Evolutionary conservation across 805 yeast genomes (phyloP), one percentile per base, ranked within the genome.

Genomic region (Barnettozyma wickerhamii): DNA sequence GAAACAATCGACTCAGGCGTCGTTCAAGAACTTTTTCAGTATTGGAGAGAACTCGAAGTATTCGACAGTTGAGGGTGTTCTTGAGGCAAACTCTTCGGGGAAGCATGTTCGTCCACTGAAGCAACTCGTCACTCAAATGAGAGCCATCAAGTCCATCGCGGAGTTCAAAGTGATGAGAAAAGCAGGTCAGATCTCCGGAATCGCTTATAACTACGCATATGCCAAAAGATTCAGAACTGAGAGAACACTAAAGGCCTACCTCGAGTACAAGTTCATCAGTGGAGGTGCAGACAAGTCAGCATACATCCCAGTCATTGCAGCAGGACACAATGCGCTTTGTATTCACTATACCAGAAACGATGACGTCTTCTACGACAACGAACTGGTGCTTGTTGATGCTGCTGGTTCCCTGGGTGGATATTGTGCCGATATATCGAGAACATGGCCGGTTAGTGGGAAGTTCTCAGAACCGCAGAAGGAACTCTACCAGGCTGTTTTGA

Each of bases 321-420:
- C 95, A 26, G 99, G 99, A 1, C 65, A 75, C 21, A 90, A 93
- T 59, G 88, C 97, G 0, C 65, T 93, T 30, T 85, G 91, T 30
- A 91, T 93, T 45, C 99, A 93, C 63, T 93, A 93, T 60, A 90
- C 96, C 0, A 70, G 95, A 44, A 93, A 93, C 55, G 95, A 93
- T 61, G 95, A 87, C 56, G 62, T 84, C 10, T 71, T 93, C 47
- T 74, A 75, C 42, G 73, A 75, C 32, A 88, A 81, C 48, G 97
- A 91, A 47, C 65, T 86, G 70, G 96, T 89, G 7, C 75, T 93
- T 21, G 89, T 93, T 4, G 99, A 93, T 62, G 98, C 98, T 4
- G 95, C 95, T 1, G 99, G 98, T 5, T 75, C 84, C 37, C 60
- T 83, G 32, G 99, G 98, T 30, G 97, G 97, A 1, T 93, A 93